Evolutionary conservation across 106 monocot genomes (phyloP), one percentile per base, ranked within the genome.

Genomic region (Iris macrosiphon): DNA sequence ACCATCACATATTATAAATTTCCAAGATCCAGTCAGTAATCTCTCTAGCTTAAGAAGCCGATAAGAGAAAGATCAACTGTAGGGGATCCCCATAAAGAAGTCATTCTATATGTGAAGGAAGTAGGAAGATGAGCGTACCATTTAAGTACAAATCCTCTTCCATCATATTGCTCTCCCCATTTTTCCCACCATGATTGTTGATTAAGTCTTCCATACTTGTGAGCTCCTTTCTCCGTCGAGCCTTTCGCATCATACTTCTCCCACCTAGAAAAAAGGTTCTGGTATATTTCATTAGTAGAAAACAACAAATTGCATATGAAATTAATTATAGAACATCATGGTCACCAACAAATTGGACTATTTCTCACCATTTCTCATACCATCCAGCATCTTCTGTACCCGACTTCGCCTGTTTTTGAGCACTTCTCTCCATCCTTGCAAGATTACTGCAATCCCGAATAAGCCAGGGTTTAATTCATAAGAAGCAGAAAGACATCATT

Each of bases 161-260:
- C 96, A 63, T 98, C 96, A 73, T 90, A 98, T 40, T 89, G 74
- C 69, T 98, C 96, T 40, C 96, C 96, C 90, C 90, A 98, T 56
- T 87, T 98, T 70, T 98, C 96, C 90, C 90, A 90, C 96, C 96
- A 98, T 14, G 96, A 98, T 42, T 98, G 90, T 31, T 98, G 90
- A 63, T 98, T 87, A 31, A 90, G 51, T 65, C 71, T 77, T 52
- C 96, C 96, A 75, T 90, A 86, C 57, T 98, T 98, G 55, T 98
- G 79, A 62, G 86, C 79, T 70, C 90, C 83, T 77, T 98, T 98
- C 40, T 98, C 90, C 12, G 86, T 80, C 72, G 71, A 90, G 40
- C 96, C 96, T 78, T 96, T 96, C 24, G 96, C 96, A 75, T 96
- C 90, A 78, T 96, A 90, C 41, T 83, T 96, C 45, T 96, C 96